A percentile compares a stretch with the other conserved stretches of the same genome.
phyloP scores from a whole-genome alignment of 441 rosid genomes.

The Populus tomentosa region DNA sequence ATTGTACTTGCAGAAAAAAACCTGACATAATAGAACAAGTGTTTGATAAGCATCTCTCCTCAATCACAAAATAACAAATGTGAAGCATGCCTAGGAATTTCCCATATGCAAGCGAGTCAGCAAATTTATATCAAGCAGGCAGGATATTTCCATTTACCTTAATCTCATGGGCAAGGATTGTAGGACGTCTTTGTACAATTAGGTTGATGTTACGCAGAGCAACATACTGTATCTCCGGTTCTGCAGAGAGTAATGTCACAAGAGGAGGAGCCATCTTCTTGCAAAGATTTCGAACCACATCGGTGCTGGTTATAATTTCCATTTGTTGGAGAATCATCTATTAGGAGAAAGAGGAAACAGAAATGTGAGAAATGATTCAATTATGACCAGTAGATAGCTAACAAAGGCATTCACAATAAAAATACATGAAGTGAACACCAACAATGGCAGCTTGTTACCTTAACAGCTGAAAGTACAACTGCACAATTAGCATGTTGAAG shows the following conservation, averaged over 20 bases:
- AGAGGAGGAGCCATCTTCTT: slow-evolving; percentile 99
- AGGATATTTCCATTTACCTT: slow-evolving; percentile 46
- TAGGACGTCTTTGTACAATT: slow-evolving; percentile 89
- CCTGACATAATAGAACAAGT: slow-evolving; percentile 43
- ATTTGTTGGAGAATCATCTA: slow-evolving; percentile 98
- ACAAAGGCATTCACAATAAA: slow-evolving; percentile 5
- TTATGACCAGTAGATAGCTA: slow-evolving; percentile 4
- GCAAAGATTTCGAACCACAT: slow-evolving; percentile 95
- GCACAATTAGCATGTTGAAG: slow-evolving; percentile 98
- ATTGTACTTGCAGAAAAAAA: slow-evolving; percentile 97
- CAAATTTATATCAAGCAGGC: background rate
- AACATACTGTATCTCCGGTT: slow-evolving; percentile 98
- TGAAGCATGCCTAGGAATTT: slow-evolving; percentile 2
- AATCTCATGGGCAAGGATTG: slow-evolving; percentile 97
- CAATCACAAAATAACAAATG: slow-evolving; percentile 2
- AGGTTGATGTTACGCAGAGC: slow-evolving; percentile 94
- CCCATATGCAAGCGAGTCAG: background rate
- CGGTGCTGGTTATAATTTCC: slow-evolving; percentile 95
- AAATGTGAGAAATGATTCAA: slow-evolving; percentile 13
- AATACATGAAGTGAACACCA: slow-evolving; percentile 17
- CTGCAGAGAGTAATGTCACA: slow-evolving; percentile 92
- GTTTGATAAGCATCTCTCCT: slow-evolving; percentile 22
- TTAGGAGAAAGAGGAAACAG: slow-evolving; percentile 18
- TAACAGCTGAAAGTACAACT: slow-evolving; percentile 97
- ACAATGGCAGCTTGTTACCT: slow-evolving; percentile 41